Conservation (phyloP, 2,329 filamentous ascomycete species). For the Sordariomycetes sp. region DNA sequence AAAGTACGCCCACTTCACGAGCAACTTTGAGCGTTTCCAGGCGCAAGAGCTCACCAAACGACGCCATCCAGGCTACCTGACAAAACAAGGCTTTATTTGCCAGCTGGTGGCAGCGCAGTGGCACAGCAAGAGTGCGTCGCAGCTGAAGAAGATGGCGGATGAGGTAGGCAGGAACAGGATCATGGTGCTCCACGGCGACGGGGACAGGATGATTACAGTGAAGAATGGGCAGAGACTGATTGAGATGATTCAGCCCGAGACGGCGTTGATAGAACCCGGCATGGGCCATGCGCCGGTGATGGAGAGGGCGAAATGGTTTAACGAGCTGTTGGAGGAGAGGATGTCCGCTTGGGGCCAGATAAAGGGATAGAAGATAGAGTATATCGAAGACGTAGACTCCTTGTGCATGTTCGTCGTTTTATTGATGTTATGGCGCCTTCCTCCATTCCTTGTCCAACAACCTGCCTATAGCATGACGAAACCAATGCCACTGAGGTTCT, state of each 20-base stretch:
- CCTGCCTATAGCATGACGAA: conserved; percentile 60
- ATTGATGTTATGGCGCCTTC: too few species aligned
- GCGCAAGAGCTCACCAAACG: conserved; percentile 72
- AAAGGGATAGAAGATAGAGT: neutral
- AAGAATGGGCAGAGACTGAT: conserved; percentile 62
- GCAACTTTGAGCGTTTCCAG: conserved; percentile 73
- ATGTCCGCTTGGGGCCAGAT: conserved; percentile 33
- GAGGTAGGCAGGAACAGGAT: conserved; percentile 65
- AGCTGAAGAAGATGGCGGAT: conserved; percentile 57
- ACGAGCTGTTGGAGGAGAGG: conserved; percentile 48
- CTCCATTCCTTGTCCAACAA: too few species aligned
- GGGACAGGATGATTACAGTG: conserved; percentile 69
- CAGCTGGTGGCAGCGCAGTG: conserved; percentile 73
- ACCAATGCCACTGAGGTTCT: conserved; percentile 76
- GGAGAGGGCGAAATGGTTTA: conserved; percentile 63
- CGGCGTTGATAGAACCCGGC: conserved; percentile 55
- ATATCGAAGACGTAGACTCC: neutral
- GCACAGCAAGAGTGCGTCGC: conserved; percentile 63
- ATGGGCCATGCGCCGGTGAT: conserved; percentile 68
- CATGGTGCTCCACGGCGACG: conserved; percentile 65
- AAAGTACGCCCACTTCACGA: conserved; percentile 51
- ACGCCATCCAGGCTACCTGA: conserved; percentile 49
- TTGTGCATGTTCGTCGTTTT: too few species aligned
- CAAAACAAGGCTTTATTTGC: conserved; percentile 58
- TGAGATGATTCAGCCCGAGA: conserved; percentile 51